Evolutionary conservation across 805 yeast species (phyloP).

Genomic region (Candida vartiovaarae): DNA sequence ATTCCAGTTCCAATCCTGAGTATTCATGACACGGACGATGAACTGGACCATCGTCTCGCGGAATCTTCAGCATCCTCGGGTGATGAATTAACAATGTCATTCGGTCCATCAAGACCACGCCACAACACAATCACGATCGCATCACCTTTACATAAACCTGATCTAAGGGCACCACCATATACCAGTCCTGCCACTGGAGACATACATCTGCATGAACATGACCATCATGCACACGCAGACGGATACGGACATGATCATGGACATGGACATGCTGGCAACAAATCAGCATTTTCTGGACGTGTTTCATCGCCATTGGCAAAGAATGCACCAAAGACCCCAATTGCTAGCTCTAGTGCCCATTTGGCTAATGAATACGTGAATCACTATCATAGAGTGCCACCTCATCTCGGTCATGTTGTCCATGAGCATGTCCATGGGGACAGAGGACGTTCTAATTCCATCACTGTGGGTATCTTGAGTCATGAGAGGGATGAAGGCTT

Average conservation of each 20-base stretch:
- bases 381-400: constrained; percentile 4
- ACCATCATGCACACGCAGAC: too few relatives aligned
- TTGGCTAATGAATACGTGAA: constrained; percentile 8
- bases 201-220: too few relatives aligned
- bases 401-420: background rate
- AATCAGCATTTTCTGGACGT: constrained; percentile 11
- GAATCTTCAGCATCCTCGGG: constrained; percentile 1
- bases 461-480: constrained; percentile 18
- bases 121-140: constrained; percentile 31
- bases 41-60: too few relatives aligned
- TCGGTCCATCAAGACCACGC: background rate
- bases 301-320: constrained; percentile 29
- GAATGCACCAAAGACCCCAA: constrained; percentile 28
- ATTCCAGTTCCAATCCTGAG: background rate
- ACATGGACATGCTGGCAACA: too few relatives aligned
- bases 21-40: background rate
- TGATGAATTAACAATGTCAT: constrained; percentile 6
- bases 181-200: background rate
- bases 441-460: constrained; percentile 20
- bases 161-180: background rate
- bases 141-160: too few relatives aligned
- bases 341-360: constrained; percentile 26
- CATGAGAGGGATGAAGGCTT: background rate
- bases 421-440: background rate
- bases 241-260: too few relatives aligned